Evolutionary conservation across 345 rosid genomes (phyloP).

Genomic region (Euphorbia tirucalli): DNA sequence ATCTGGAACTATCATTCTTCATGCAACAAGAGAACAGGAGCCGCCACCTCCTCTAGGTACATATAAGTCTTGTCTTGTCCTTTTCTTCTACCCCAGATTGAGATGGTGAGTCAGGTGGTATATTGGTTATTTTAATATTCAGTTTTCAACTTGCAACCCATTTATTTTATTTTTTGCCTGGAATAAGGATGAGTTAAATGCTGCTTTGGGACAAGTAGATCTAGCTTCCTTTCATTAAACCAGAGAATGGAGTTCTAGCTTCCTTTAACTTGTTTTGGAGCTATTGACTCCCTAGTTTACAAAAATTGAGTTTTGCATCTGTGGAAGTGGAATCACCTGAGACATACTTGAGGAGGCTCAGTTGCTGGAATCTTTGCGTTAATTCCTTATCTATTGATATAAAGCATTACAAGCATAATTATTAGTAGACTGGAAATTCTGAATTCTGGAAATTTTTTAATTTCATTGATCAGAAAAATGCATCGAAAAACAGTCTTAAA

Average conservation of each 20-base stretch:
- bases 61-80: background rate
- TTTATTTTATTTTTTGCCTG: too few relatives aligned
- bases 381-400: background rate
- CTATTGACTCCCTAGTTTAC: too few relatives aligned
- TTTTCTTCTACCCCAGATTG: background rate
- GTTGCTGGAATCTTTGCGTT: background rate
- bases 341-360: background rate
- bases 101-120: background rate
- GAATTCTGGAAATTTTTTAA: background rate
- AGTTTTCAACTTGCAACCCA: background rate
- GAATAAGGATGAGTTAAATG: too few relatives aligned
- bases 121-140: background rate
- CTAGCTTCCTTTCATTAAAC: too few relatives aligned
- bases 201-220: background rate
- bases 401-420: background rate
- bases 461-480: background rate
- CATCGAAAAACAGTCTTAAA: background rate
- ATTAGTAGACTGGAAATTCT: background rate
- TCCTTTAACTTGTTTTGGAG: background rate
- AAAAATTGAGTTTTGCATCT: background rate
- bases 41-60: constrained; percentile 55
- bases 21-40: constrained; percentile 78
- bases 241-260: background rate
- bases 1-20: constrained; percentile 81
- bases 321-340: background rate